These are phyloP conservation scores for Salix udensis DNA, from an alignment of 345 rosid species.

Conservation along the genomic window DNA sequence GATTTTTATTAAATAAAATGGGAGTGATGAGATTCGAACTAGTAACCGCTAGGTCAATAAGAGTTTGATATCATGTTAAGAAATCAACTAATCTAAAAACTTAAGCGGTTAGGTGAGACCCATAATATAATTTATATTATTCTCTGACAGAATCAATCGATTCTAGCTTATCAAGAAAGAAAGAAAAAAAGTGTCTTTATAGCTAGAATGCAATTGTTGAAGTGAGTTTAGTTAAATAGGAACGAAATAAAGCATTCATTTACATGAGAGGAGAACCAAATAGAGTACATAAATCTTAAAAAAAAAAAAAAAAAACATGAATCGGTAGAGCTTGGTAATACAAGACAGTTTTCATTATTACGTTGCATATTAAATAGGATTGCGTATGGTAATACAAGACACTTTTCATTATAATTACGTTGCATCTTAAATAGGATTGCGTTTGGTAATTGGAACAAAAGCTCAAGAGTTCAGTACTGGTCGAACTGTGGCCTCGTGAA, in stretches of 20 bases:
- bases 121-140: no score
- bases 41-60: rapidly evolving
- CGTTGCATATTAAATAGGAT: neutral
- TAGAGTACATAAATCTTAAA: neutral
- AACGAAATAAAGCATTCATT: neutral
- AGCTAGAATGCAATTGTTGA: neutral
- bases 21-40: rapidly evolving
- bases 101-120: rapidly evolving
- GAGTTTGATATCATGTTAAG: rapidly evolving
- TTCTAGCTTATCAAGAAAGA: no score
- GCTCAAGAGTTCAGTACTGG: neutral
- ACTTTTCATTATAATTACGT: neutral
- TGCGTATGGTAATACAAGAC: neutral
- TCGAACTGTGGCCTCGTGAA: constrained; percentile 37
- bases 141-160: no score
- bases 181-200: neutral
- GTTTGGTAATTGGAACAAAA: neutral
- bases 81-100: no score
- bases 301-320: neutral
- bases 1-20: no score
- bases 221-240: neutral
- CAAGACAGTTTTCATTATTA: neutral
- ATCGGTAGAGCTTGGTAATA: neutral
- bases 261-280: neutral
- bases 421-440: neutral